These are phyloP conservation scores for Olyra latifolia DNA, from an alignment of 176 grass and related monocot species.

Conservation along the genomic window DNA sequence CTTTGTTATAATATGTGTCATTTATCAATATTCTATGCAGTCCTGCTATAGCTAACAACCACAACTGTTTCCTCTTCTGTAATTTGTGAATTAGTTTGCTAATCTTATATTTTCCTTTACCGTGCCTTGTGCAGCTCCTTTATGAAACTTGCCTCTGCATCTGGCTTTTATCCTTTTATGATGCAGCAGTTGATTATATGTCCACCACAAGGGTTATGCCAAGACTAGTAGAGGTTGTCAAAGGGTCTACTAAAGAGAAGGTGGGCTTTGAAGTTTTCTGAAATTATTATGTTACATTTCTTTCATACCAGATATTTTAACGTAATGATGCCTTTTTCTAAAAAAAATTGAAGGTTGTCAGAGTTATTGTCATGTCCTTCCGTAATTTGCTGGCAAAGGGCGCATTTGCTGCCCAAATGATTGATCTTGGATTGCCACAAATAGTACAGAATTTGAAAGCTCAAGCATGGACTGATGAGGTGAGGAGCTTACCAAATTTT, in stretches of 20 bases:
- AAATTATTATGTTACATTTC: constrained; percentile 12
- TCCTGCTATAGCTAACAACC: not conserved
- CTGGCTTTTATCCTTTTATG: constrained; percentile 97
- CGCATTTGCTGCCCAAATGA: constrained; percentile 95
- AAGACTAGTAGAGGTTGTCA: constrained; percentile 92
- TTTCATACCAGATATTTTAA: constrained; percentile 3
- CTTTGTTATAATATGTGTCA: not conserved
- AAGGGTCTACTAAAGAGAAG: constrained; percentile 98
- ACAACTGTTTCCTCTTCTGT: constrained; percentile 1
- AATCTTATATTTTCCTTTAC: constrained; percentile 23
- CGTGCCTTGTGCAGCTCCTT: constrained; percentile 70
- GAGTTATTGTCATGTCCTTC: constrained; percentile 83
- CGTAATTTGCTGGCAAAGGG: constrained; percentile 77
- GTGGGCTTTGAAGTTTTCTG: constrained; percentile 34
- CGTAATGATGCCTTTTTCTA: constrained; percentile 15
- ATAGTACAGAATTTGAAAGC: constrained; percentile 93
- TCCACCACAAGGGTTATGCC: constrained; percentile 88
- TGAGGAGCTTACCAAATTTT: constrained; percentile 34
- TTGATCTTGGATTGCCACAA: constrained; percentile 89
- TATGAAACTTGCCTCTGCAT: constrained; percentile 97
- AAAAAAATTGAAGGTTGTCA: constrained; percentile 67
- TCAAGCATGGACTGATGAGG: constrained; percentile 99
- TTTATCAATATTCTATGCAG: constrained; percentile 15
- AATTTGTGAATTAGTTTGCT: constrained; percentile 21
- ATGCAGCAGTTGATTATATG: constrained; percentile 80